These are phyloP conservation scores for Papiliotrema nemorosa DNA, from an alignment of 1,284 basidiomycete species.

Conservation along the genomic window DNA sequence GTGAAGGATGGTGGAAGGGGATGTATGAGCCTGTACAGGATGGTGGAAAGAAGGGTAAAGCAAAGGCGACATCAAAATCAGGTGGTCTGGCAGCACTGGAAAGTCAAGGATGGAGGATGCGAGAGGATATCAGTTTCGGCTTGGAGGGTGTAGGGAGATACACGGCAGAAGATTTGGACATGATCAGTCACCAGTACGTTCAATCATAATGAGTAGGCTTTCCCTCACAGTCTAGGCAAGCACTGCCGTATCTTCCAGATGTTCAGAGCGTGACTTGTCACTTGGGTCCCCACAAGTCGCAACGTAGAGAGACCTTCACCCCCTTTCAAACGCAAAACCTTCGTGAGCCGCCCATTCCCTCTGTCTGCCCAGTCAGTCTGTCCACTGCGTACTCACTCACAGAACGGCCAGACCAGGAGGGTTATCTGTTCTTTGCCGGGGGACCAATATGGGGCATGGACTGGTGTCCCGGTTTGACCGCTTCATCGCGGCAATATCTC, in stretches of 20 bases:
- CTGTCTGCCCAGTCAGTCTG: neutral
- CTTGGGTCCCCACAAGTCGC: conserved; percentile 23
- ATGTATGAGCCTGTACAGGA: conserved; percentile 17
- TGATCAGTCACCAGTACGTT: conserved; percentile 25
- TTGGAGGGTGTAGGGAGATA: conserved; percentile 30
- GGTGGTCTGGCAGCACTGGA: neutral
- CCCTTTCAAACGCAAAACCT: neutral
- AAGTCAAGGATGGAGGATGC: conserved; percentile 23
- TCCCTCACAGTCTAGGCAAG: conserved; percentile 20
- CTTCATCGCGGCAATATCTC: conserved; percentile 62
- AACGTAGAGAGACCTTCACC: conserved; percentile 2
- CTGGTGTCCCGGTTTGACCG: conserved; percentile 68
- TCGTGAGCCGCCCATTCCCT: neutral
- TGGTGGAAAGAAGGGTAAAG: conserved; percentile 3
- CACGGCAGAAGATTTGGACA: conserved; percentile 12
- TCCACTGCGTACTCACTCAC: neutral
- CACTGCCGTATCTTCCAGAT: conserved; percentile 25
- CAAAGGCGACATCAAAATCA: conserved; percentile 10
- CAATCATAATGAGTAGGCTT: neutral
- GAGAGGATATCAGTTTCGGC: conserved; percentile 33
- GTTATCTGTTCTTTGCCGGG: conserved; percentile 63
- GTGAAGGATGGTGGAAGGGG: conserved; percentile 47
- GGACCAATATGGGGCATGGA: conserved; percentile 80
- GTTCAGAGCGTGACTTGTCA: conserved; percentile 14
- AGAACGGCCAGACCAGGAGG: conserved; percentile 5